Evolutionary conservation across 768 basidiomycete species (phyloP).

Genomic region (Mycena crocata): DNA sequence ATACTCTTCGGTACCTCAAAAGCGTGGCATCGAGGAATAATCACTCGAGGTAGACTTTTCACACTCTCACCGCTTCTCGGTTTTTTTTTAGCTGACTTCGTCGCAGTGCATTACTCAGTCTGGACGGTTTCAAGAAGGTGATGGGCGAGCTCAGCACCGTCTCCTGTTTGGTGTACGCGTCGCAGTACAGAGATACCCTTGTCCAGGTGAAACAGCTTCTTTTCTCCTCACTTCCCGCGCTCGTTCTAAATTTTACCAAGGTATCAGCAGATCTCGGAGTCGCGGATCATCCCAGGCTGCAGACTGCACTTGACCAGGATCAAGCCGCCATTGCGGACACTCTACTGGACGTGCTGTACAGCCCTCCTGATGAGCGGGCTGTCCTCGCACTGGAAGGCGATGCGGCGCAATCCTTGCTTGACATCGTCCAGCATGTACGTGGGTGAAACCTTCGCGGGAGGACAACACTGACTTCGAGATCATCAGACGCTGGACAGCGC

Average conservation of each 20-base stretch:
- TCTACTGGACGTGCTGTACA: slow-evolving; percentile 21
- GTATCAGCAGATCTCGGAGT: slow-evolving; percentile 16
- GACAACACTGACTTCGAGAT: background rate
- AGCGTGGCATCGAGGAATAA: background rate
- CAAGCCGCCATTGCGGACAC: slow-evolving; percentile 4
- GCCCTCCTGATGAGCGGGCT: slow-evolving; percentile 18
- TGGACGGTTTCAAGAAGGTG: slow-evolving; percentile 1
- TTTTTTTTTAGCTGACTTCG: background rate
- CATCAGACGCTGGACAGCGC: slow-evolving; percentile 19
- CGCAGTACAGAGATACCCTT: slow-evolving; percentile 7
- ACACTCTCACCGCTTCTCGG: background rate
- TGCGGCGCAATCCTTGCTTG: slow-evolving; percentile 26
- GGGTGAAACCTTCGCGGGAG: background rate
- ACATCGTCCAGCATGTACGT: slow-evolving; percentile 30
- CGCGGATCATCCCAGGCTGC: background rate
- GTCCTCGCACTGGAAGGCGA: slow-evolving; percentile 26
- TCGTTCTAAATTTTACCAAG: background rate
- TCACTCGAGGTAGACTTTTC: slow-evolving; percentile 5
- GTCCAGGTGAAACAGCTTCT: background rate
- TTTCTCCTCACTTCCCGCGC: background rate
- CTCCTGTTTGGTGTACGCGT: slow-evolving; percentile 4
- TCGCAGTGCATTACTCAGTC: background rate
- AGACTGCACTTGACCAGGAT: slow-evolving; percentile 21
- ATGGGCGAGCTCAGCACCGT: slow-evolving; percentile 12
- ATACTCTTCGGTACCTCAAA: background rate